Base-by-base conservation (phyloP, 2,329 filamentous ascomycete genomes). In the Ceratocystis variospora region DNA sequence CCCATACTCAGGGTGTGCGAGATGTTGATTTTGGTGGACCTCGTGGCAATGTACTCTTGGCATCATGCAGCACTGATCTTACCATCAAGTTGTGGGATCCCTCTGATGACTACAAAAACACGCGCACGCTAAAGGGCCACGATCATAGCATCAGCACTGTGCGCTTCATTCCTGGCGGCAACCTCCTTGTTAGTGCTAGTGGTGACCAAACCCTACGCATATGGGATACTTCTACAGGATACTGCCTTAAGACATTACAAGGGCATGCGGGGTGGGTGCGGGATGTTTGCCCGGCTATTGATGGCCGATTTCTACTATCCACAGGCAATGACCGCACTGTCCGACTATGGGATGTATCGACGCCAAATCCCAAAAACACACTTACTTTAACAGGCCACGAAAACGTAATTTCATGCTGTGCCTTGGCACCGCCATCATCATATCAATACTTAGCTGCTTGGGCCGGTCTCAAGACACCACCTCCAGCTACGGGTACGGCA, bases 11-110 rank as follows among this genome's bases (percentile, higher is more conserved):
- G 73, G 85, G 90, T 2, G 90, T 96, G 0, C 77, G 94, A 33
- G 91, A 96, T 73, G 84, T 96, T 45, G 92, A 96, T 72, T 96
- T 89, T 76, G 92, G 93, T 46, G 92, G 92, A 0, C 90, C 90
- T 1, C 81, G 88, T 72, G 88, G 89, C 53, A 87, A 85, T 41
- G 90, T 87, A 2, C 79, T 96, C 28, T 72, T 77, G 25, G 76
- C 79, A 3, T 92, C 88, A 6, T 96, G 90, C 78, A 91, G 87
- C 61, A 91, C 87, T 62, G 93, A 96, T 75, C 77, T 96, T 57
- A 96, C 90, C 1, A 96, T 96, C 76, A 96, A 96, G 75, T 79
- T 96, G 28, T 97, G 92, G 92, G 90, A 96, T 71, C 92, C 93
- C 0, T 83, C 85, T 55, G 88, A 96, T 73, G 89, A 94, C 68